Base-by-base conservation (phyloP, 306 rosid genomes). In the Sechiopsis laciniata region DNA sequence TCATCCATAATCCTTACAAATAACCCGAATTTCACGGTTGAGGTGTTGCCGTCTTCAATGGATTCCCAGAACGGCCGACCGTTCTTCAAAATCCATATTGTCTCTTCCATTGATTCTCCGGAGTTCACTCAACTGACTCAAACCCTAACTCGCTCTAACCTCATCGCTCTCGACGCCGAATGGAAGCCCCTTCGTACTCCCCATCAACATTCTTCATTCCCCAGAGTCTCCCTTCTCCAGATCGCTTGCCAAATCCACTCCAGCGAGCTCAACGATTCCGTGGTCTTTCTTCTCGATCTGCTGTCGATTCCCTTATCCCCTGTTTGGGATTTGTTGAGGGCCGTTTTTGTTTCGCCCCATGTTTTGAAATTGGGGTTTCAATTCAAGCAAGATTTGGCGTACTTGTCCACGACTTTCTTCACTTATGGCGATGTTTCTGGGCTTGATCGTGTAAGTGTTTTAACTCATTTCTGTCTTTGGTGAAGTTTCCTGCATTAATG, bases 101-200 rank as follows among this genome's bases (percentile, higher is more conserved):
- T 92, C 29, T 71, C 89, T 14, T 72, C 96, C 42, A 22, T 75
- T 67, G 86, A 88, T 71, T 90, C 98, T 42, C 78, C 80, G 75
- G 91, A 88, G 90, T 93, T 90, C 84, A 55, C 72, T 54, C 80
- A 78, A 59, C 75, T 90, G 22, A 82, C 52, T 69, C 83, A 66
- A 46, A 52, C 80, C 0, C 52, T 90, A 75, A 76, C 85, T 80
- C 91, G 84, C 52, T 83, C 96, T 10, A 76, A 85, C n/a, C 68
- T 90, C 74, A 78, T 93, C 24, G 96, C 86, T 1, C 90, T 93
- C 73, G 97, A 90, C 71, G 96, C 97, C 80, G 98, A 93, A 73
- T 93, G 98, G 98, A 93, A 88, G 78, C 89, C 97, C 54, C 67
- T 80, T n/a, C 88, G 88, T 50, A 68, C 80, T 48, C 85, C 57